Evolutionary conservation across 345 rosid species (phyloP).

Genomic region (Boechera divaricarpa): DNA sequence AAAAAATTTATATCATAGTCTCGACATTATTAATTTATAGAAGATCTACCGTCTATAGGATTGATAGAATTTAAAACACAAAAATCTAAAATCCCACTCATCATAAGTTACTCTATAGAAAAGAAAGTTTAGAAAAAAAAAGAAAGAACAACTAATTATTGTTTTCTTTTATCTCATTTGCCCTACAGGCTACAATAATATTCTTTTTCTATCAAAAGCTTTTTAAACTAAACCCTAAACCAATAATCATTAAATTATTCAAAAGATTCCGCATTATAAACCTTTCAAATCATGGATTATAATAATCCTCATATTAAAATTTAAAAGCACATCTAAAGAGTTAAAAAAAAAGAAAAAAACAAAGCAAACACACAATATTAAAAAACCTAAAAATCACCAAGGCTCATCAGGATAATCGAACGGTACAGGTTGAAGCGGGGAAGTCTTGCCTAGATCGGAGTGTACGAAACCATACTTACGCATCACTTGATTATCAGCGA

Average conservation of each 20-base stretch:
- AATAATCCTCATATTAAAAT: slow-evolving; percentile 18
- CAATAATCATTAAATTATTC: slow-evolving; percentile 18
- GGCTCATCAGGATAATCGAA: slow-evolving; percentile 88
- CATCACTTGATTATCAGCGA: slow-evolving; percentile 95
- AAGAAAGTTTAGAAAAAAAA: too few relatives aligned
- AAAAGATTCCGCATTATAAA: slow-evolving; percentile 29
- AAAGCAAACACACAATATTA: not conserved
- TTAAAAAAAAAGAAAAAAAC: not conserved
- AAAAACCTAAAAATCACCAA: slow-evolving; percentile 48
- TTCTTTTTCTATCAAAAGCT: not conserved
- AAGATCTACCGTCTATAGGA: too few relatives aligned
- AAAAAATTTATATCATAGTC: not conserved
- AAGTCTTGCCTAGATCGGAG: slow-evolving; percentile 65
- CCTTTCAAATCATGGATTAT: slow-evolving; percentile 26
- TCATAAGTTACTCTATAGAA: too few relatives aligned
- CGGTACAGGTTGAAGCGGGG: slow-evolving; percentile 60
- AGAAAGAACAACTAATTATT: not conserved
- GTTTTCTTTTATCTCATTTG: not conserved
- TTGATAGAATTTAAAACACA: not conserved
- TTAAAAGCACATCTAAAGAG: slow-evolving; percentile 22
- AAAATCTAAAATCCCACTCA: too few relatives aligned
- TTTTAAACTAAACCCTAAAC: not conserved
- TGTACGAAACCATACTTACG: slow-evolving; percentile 78
- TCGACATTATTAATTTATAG: too few relatives aligned
- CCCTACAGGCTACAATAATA: slow-evolving; percentile 16